These are phyloP conservation scores for Clathrus columnatus DNA, from an alignment of 768 basidiomycete species.

Conservation along the genomic window DNA sequence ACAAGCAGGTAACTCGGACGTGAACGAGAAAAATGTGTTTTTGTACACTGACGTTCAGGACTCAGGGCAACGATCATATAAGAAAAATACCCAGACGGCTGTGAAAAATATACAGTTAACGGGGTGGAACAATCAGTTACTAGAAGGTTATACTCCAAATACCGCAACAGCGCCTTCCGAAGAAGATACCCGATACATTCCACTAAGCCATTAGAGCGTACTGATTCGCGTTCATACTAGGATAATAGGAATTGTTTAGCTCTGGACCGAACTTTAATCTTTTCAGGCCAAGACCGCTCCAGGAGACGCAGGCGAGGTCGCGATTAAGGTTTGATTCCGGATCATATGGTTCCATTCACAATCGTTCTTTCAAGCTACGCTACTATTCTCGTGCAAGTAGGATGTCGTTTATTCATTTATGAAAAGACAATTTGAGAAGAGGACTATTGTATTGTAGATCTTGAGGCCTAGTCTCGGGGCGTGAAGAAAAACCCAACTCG, in stretches of 20 bases:
- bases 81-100: conserved; percentile 60
- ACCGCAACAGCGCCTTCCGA: neutral
- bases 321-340: too few relatives aligned
- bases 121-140: conserved; percentile 40
- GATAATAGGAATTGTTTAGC: conserved; percentile 23
- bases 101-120: conserved; percentile 57
- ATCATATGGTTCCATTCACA: too few relatives aligned
- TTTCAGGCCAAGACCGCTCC: neutral
- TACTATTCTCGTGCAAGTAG: too few relatives aligned
- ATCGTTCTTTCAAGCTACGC: too few relatives aligned
- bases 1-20: conserved; percentile 39
- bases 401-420: too few relatives aligned
- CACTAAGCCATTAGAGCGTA: conserved; percentile 63
- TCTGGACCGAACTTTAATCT: neutral
- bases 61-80: conserved; percentile 68
- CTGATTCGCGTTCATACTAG: conserved; percentile 46
- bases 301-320: conserved; percentile 1
- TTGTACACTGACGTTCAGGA: conserved; percentile 12
- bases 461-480: too few relatives aligned
- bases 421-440: too few relatives aligned
- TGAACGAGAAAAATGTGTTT: conserved; percentile 2
- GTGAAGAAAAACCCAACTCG: too few relatives aligned
- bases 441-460: too few relatives aligned
- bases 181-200: neutral
- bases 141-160: neutral